Base-by-base conservation (phyloP, 2,329 filamentous ascomycete species). In the Dactylellina parvicollis region DNA sequence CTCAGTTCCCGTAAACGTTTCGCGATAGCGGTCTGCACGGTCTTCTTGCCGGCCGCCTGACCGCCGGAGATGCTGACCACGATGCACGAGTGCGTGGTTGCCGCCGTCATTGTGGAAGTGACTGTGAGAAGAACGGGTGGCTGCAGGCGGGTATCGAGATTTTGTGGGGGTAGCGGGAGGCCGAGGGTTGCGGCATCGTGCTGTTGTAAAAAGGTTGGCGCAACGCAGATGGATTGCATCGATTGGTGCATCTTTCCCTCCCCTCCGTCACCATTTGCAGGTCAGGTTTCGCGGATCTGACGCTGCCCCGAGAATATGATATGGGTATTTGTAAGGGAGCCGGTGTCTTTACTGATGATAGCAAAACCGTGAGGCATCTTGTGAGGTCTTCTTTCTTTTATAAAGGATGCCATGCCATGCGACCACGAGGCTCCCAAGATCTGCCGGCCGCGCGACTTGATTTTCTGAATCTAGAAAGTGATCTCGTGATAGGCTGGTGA, bases 31-130 rank as follows among this genome's bases (percentile, higher is more conserved):
- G 60, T 49, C 22, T 76, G 76, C 44, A 78, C 76, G 1, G 72
- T 74, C 54, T 77, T 78, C 62, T 78, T 78, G 14, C 77, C 77
- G 26, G 77, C 75, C 24, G 76, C 76, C 28, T 76, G 74, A 14
- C 76, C 76, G 44, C 77, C 77, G 14, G 76, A 73, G 47, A 78
- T 76, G 30, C 65, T 74, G 47, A 78, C 77, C 34, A 77, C 60
- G 36, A 72, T 72, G 28, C 67, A 72, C 20, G 59, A 26, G 55
- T 47, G 64, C 64, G 59, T 60, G 7, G 42, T 18, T 57, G 66
- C 18, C 9, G 32, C 22, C n/a, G 38, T n/a, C 18, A 30, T 20
- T 26, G 52, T 54, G 24, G 32, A 30, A 14, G 47, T 54, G n/a
- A 14, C n/a, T 30, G 22, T 12, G 14, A 28, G n/a, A 1, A 32